Base-by-base conservation (phyloP, 2,329 filamentous ascomycete species). In the Xylaria arbuscula region DNA sequence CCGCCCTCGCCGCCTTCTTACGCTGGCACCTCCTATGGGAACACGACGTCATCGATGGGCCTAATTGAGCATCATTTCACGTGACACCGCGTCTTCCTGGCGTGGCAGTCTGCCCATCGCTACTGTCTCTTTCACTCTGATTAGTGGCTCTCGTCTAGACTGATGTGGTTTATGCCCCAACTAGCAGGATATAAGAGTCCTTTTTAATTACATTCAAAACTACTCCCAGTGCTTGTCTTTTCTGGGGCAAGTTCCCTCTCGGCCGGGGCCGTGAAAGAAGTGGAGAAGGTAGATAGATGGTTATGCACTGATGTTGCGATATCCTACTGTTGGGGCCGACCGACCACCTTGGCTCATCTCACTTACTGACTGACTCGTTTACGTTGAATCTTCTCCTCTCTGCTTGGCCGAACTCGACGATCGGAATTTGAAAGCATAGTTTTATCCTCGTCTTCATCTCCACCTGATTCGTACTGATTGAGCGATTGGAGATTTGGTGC, bases 11-110 rank as follows among this genome's bases (percentile, higher is more conserved):
- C n/a, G n/a, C 32, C 42, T n/a, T 45, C 42, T n/a, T n/a, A 45
- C 17, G 9, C 42, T 45, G n/a, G 17, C 17, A 53, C 17, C 6
- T 19, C 24, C 5, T 24, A 34, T 11, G 28, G 28, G 10, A 53
- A 6, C 11, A 61, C 22, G 47, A 61, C 58, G 58, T 61, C 47
- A 61, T 61, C 8, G 13, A 51, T 17, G 28, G 17, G 51, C 28
- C 28, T n/a, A 57, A 38, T 5, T 32, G 13, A 32, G 24, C 40
- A 38, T 15, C 15, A 32, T 17, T 42, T 28, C 66, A 68, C 66
- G 61, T 68, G 63, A 68, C 38, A 68, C 34, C 66, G 66, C 66
- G 63, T 68, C 54, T 28, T 28, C 36, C 47, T 68, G 61, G 66
- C 62, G 62, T 50, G 36, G 9, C 10, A 42, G 13, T 42, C 15